phyloP scores from a whole-genome alignment of 108 stramenopile genomes.

The Seminavis robusta region DNA sequence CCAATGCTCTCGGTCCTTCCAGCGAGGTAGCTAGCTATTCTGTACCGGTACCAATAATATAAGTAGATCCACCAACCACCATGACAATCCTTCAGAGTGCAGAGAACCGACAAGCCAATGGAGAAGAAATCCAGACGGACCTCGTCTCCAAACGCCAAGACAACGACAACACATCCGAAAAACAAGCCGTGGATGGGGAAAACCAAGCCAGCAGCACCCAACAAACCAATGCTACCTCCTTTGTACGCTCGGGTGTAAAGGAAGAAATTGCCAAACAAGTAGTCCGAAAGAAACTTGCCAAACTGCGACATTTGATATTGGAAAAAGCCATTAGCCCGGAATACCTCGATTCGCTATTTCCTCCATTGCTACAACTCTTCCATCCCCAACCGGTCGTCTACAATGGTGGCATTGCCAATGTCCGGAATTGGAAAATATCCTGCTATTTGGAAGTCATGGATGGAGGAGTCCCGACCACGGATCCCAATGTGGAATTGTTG shows the following conservation, averaged over 20 bases:
- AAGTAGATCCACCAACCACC: too few relatives aligned
- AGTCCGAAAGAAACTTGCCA: constrained; percentile 69
- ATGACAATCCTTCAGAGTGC: too few relatives aligned
- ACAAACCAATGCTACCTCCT: constrained; percentile 4
- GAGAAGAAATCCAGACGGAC: too few relatives aligned
- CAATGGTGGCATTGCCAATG: constrained; percentile 82
- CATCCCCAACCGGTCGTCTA: constrained; percentile 79
- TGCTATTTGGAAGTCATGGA: constrained; percentile 90
- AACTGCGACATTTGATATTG: constrained; percentile 75
- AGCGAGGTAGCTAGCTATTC: too few relatives aligned
- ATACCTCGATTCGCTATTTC: constrained; percentile 78
- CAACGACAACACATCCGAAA: too few relatives aligned
- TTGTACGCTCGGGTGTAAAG: constrained; percentile 26
- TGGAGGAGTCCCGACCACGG: constrained; percentile 72
- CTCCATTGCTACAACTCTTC: constrained; percentile 52
- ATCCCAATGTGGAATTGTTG: constrained; percentile 53
- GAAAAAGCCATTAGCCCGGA: constrained; percentile 50
- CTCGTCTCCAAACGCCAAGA: too few relatives aligned
- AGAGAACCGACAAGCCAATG: too few relatives aligned
- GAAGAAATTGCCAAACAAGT: constrained; percentile 69
- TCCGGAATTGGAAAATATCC: constrained; percentile 88
- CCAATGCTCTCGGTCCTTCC: too few relatives aligned
- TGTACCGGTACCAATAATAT: too few relatives aligned
- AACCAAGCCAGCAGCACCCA: too few relatives aligned
- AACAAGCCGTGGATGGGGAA: too few relatives aligned